phyloP scores from a whole-genome alignment of 1,139 yeast genomes.

The Blastobotrys proliferans region DNA sequence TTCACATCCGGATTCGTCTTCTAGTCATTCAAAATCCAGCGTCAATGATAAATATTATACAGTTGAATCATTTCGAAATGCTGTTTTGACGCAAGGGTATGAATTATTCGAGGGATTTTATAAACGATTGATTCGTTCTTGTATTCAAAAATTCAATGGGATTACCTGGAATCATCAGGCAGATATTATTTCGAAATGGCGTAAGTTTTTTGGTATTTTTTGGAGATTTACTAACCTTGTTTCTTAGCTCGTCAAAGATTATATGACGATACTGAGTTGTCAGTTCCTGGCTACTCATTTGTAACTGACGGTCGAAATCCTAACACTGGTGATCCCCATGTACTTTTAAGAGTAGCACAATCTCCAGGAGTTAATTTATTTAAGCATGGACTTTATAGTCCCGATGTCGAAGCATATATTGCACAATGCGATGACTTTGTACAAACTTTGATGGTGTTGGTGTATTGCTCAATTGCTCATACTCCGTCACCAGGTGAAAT shows the following conservation, averaged over 20 bases:
- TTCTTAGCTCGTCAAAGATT: background rate
- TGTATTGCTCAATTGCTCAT: conserved; percentile 9
- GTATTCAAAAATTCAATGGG: conserved; percentile 5
- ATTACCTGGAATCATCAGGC: conserved; percentile 10
- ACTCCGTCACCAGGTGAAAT: conserved; percentile 10
- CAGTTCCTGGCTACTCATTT: conserved; percentile 9
- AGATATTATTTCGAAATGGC: conserved; percentile 7
- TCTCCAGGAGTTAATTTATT: conserved; percentile 3
- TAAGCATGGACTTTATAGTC: conserved; percentile 1
- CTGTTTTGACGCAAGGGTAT: conserved; percentile 10
- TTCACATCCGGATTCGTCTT: background rate
- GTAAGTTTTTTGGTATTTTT: too few species aligned
- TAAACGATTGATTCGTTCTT: conserved; percentile 2
- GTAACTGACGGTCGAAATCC: conserved; percentile 4
- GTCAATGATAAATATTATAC: conserved; percentile 5
- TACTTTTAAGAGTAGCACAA: conserved; percentile 2
- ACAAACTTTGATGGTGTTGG: conserved; percentile 6
- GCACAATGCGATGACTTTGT: conserved; percentile 6
- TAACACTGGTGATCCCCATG: background rate
- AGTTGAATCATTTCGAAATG: conserved; percentile 7
- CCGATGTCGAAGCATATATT: conserved; percentile 4
- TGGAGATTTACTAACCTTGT: background rate
- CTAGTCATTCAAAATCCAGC: background rate
- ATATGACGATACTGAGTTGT: conserved; percentile 1
- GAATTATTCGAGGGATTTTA: conserved; percentile 10